A percentile compares a stretch with the other conserved stretches of the same genome.
phyloP scores from a whole-genome alignment of 495 filamentous ascomycete species.

The Daldinia loculata region DNA sequence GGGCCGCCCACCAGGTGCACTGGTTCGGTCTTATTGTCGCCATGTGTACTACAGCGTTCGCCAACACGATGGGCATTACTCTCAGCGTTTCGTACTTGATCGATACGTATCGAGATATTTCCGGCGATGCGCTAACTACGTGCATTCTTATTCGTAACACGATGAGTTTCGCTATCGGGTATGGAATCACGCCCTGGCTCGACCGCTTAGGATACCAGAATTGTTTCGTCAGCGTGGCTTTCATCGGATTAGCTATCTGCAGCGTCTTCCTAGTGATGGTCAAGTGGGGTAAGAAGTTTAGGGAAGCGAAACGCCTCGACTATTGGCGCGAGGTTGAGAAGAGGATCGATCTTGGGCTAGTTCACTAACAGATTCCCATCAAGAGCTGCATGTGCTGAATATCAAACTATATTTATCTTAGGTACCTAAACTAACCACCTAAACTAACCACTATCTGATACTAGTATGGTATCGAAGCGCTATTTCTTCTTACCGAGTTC shows the following conservation, averaged over 20 bases:
- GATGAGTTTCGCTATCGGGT: constrained; percentile 61
- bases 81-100: constrained; percentile 69
- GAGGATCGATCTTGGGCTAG: constrained; percentile 49
- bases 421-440: no score
- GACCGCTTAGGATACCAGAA: constrained; percentile 67
- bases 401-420: not conserved
- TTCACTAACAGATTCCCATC: constrained; percentile 36
- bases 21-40: constrained; percentile 72
- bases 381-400: not conserved
- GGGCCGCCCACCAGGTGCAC: constrained; percentile 66
- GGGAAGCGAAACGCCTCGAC: constrained; percentile 48
- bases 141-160: constrained; percentile 73
- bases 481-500: not conserved
- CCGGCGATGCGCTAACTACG: constrained; percentile 68
- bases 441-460: not conserved
- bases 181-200: constrained; percentile 71
- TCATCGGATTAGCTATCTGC: constrained; percentile 64
- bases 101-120: constrained; percentile 70
- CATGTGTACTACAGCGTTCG: constrained; percentile 66
- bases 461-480: not conserved
- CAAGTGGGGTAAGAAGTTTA: constrained; percentile 58
- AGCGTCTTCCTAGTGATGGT: constrained; percentile 65
- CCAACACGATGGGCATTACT: constrained; percentile 66
- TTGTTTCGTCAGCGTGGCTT: constrained; percentile 69
- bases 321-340: constrained; percentile 59